phyloP scores from a whole-genome alignment of 2,329 filamentous ascomycete genomes.

The Rhynchosporium graminicola region DNA sequence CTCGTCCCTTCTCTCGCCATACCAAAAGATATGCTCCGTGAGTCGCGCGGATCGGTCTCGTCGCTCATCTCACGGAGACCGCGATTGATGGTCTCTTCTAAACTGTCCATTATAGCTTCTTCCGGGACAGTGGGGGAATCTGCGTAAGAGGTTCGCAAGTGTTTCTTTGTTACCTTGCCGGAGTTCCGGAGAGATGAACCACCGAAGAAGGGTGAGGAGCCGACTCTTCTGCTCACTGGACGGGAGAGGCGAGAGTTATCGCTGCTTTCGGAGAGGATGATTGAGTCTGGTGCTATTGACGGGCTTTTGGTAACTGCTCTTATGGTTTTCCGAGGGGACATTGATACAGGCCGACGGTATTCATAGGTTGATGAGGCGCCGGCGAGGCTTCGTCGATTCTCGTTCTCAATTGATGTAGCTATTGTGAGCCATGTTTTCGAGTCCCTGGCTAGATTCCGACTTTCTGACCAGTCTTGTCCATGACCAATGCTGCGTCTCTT shows the following conservation, averaged over 20 bases:
- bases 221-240: conserved; percentile 34
- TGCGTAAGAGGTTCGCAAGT: conserved; percentile 25
- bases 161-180: conserved; percentile 23
- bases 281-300: conserved; percentile 7
- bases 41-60: conserved; percentile 24
- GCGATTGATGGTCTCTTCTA: conserved; percentile 19
- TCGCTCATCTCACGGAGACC: conserved; percentile 24
- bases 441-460: conserved; percentile 26
- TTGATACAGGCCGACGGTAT: conserved; percentile 22
- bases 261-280: conserved; percentile 19
- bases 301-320: conserved; percentile 31
- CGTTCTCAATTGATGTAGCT: conserved; percentile 16
- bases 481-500: conserved; percentile 35
- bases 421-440: conserved; percentile 34
- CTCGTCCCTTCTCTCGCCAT: conserved; percentile 36
- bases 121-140: conserved; percentile 37
- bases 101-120: conserved; percentile 26
- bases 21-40: conserved; percentile 33
- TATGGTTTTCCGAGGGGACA: conserved; percentile 21
- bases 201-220: conserved; percentile 38
- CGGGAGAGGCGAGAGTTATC: conserved; percentile 22
- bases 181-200: conserved; percentile 28
- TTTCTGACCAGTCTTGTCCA: conserved; percentile 29
- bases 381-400: conserved; percentile 27
- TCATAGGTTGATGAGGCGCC: conserved; percentile 30